Evolutionary conservation across 805 yeast genomes (phyloP), one percentile per base, ranked within the genome.

Genomic region (Diddensiella caesifluorescens): DNA sequence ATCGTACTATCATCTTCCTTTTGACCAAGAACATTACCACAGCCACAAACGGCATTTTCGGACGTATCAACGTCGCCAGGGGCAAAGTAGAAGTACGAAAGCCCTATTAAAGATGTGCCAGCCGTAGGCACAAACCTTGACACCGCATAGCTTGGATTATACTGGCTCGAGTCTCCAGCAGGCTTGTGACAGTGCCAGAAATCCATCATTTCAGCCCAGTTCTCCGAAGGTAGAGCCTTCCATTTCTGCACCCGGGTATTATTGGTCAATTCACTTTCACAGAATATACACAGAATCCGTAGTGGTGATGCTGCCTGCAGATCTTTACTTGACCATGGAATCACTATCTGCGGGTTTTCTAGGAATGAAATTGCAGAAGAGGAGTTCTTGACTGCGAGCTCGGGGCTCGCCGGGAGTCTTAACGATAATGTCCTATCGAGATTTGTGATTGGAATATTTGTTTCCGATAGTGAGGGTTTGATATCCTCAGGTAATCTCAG

Each of bases 121-220:
- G 0, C 52, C 45, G 3, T 56, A 39, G 2, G 90, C 83, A 19
- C 44, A 53, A 50, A 59, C 42, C 26, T 51, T 30, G 47, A 47
- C 20, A 46, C 46, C 1, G 60, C 56, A 34, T 60, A 62, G 26
- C 50, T 41, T 20, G 52, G 41, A 21, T 49, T 49, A 41, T 35
- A 35, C 13, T 41, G 39, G 34, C 33, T 35, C 25, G 46, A 34
- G 34, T 36, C 38, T n/a, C 36, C 42, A 26, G 47, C 47, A 1
- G 71, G 71, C 42, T 66, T 67, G 43, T 90, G 97, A 57, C 98
- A 90, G 59, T 90, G 97, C 98, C 98, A 90, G 50, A 83, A 83
- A 44, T 90, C 97, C 95, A 90, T 83, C 73, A 92, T 66, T 58
- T 90, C 98, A 10, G 82, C 77, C 98, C 98, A 90, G 37, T 77